Evolutionary conservation across 192 early-diverging fungal genomes (phyloP).

Genomic region (Podila clonocystis): DNA sequence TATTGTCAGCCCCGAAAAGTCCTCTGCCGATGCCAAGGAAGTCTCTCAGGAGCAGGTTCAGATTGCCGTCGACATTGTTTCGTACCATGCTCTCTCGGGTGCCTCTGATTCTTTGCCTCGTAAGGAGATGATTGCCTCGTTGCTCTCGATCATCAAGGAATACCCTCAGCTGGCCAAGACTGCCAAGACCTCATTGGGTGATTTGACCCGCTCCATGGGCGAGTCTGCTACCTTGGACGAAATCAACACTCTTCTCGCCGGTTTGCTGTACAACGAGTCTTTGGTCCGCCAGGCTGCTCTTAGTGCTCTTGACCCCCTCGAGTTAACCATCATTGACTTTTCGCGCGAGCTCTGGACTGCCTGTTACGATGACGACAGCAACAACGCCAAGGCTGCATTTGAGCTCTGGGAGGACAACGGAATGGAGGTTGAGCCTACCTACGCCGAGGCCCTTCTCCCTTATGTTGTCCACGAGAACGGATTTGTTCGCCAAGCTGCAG

Average conservation of each 20-base stretch:
- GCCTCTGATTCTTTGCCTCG: slow-evolving; percentile 67
- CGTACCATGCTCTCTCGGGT: slow-evolving; percentile 66
- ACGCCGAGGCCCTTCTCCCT: slow-evolving; percentile 53
- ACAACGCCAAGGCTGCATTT: slow-evolving; percentile 64
- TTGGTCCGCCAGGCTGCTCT: slow-evolving; percentile 75
- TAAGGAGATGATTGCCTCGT: slow-evolving; percentile 67
- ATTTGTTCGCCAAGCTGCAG: slow-evolving; percentile 70
- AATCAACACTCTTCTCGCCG: slow-evolving; percentile 66
- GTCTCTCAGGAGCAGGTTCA: slow-evolving; percentile 71
- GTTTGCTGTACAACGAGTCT: slow-evolving; percentile 70
- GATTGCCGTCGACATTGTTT: slow-evolving; percentile 71
- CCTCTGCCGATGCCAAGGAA: slow-evolving; percentile 54
- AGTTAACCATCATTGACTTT: slow-evolving; percentile 67
- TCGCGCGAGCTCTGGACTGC: slow-evolving; percentile 77
- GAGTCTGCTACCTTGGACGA: slow-evolving; percentile 60
- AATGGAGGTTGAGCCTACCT: slow-evolving; percentile 63
- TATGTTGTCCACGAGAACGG: slow-evolving; percentile 60
- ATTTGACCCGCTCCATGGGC: slow-evolving; percentile 58
- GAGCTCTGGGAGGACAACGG: slow-evolving; percentile 73
- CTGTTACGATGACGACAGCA: slow-evolving; percentile 70
- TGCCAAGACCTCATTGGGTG: slow-evolving; percentile 61
- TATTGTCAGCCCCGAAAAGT: slow-evolving; percentile 57
- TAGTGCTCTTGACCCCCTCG: slow-evolving; percentile 66
- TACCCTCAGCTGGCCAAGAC: slow-evolving; percentile 66
- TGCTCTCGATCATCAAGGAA: slow-evolving; percentile 70